Evolutionary conservation across 2,329 filamentous ascomycete genomes (phyloP), one percentile per base, ranked within the genome.

Genomic region (Paecilomyces sp.): DNA sequence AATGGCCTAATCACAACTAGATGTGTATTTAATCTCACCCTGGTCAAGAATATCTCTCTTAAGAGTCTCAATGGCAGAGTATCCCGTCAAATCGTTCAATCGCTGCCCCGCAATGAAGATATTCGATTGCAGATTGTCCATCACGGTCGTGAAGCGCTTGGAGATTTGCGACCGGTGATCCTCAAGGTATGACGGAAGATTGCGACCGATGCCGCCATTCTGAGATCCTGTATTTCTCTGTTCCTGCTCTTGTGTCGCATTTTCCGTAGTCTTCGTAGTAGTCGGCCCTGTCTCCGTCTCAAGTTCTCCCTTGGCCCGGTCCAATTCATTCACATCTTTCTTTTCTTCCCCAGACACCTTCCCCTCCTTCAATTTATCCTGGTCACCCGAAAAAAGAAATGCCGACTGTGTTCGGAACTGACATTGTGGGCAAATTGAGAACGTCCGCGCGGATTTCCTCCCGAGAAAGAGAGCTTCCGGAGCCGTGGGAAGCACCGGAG

Each of bases 41-140:
- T 87, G 88, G 24, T 77, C 74, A 15, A 86, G 82, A 74, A 97
- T 97, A 60, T 89, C 85, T 9, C 80, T 77, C 72, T 96, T 95
- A 66, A 99, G 84, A 25, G 85, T 80, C 74, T 97, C 92, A 73
- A 99, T 97, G 52, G 89, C 87, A 1, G 90, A 89, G 79, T 97
- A 99, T 65, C 94, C 94, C 2, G 94, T 99, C 58, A 97, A 85
- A 68, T 92, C 91, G 75, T 97, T 99, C 75, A 99, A 85, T 61
- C 90, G 89, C 72, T 94, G 90, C 1, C 91, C 91, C 3, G 92
- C 92, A 57, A 88, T 84, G 64, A 96, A 89, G 54, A 95, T 83
- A 67, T 93, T 92, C 33, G 88, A 85, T 71, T 97, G 91, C 22
- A 97, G 74, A 64, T 90, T 87, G 77, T 99, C 94, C 90, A 97